These are phyloP conservation scores for Tulasnella calospora DNA, from an alignment of 768 basidiomycete genomes.

Conservation along the genomic window DNA sequence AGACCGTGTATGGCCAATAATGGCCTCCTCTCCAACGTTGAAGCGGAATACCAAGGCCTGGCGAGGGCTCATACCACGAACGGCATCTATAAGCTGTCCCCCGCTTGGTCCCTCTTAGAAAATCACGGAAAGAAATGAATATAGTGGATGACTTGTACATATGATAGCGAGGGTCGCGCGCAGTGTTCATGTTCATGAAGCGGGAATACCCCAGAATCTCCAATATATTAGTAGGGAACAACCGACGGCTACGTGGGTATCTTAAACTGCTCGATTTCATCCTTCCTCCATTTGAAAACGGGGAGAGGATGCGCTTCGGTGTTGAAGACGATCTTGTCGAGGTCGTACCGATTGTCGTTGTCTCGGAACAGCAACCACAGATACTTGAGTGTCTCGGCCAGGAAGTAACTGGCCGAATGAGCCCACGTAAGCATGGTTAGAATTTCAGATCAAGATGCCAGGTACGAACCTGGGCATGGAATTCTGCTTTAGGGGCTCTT, in stretches of 20 bases:
- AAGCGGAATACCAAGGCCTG: not conserved
- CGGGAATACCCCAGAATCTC: not conserved
- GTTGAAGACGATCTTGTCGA: conserved; percentile 35
- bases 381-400: conserved; percentile 66
- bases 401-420: conserved; percentile 43
- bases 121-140: not conserved
- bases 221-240: not conserved
- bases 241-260: not conserved
- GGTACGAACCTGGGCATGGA: conserved; percentile 66
- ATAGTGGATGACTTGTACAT: not conserved
- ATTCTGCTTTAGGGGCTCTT: conserved; percentile 43
- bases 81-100: not conserved
- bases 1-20: conserved; percentile 39
- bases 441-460: conserved; percentile 27
- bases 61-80: not conserved
- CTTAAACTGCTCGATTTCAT: conserved; percentile 3
- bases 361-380: conserved; percentile 63
- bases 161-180: not conserved
- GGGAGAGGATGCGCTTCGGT: conserved; percentile 33
- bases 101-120: not conserved
- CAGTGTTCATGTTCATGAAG: not conserved
- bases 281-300: not conserved
- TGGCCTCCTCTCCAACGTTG: not conserved
- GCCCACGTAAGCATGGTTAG: not conserved
- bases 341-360: conserved; percentile 50